Evolutionary conservation across 225 moss, liverwort and hornwort genomes (phyloP).

Genomic region (Marchantia paleacea): DNA sequence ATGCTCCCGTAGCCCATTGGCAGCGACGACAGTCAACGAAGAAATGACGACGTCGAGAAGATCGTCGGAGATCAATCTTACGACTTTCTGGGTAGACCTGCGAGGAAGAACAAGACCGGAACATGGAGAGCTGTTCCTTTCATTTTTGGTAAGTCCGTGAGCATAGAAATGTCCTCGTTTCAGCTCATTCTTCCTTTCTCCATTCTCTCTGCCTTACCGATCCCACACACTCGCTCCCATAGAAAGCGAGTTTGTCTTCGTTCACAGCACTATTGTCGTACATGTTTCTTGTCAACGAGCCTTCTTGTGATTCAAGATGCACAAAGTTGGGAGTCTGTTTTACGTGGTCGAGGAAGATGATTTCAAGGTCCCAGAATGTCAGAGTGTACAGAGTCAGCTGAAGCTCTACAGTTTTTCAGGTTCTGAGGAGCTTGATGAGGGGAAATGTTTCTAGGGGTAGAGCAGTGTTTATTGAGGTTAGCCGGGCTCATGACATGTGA

Average conservation of each 20-base stretch:
- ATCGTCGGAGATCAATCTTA: conserved; percentile 4
- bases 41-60: neutral
- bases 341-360: neutral
- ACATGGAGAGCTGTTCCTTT: conserved; percentile 16
- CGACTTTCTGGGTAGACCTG: conserved; percentile 7
- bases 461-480: neutral
- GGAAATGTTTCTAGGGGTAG: neutral
- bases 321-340: neutral
- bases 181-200: neutral
- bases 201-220: neutral
- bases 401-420: neutral
- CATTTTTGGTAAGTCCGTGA: neutral
- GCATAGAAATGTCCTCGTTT: neutral
- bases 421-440: neutral
- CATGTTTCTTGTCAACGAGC: neutral
- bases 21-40: conserved; percentile 1
- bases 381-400: neutral
- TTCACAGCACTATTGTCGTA: too few relatives aligned
- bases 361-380: too few relatives aligned
- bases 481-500: neutral
- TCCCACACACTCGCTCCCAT: neutral
- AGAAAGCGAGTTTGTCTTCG: too few relatives aligned
- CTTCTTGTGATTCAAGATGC: neutral
- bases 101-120: conserved; percentile 1
- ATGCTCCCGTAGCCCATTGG: neutral